Conservation (phyloP, 305 asterid species). For the Fraxinus angustifolia region DNA sequence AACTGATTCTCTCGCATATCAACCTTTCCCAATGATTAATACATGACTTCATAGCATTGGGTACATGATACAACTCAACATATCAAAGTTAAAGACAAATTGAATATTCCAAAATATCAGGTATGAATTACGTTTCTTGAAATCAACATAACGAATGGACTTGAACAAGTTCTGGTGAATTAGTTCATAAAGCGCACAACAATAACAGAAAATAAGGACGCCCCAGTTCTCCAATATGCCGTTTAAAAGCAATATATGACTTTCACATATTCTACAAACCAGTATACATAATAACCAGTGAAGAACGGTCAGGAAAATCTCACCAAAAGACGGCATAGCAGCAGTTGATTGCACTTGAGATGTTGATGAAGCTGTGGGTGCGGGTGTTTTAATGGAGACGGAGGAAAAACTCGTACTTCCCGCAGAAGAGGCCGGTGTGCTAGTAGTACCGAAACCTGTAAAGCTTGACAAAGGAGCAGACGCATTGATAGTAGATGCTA, state of each 20-base stretch:
- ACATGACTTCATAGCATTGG: background rate
- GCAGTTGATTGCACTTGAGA: conserved; percentile 35
- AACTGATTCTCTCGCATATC: background rate
- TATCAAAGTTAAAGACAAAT: background rate
- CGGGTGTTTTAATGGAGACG: conserved; percentile 24
- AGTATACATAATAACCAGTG: background rate
- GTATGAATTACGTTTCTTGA: background rate
- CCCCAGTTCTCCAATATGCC: no score
- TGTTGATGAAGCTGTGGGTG: conserved; percentile 25
- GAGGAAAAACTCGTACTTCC: conserved; percentile 35
- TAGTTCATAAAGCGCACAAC: background rate
- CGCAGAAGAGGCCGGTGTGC: conserved; percentile 33
- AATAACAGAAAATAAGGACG: background rate
- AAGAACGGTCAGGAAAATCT: background rate
- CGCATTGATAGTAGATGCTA: conserved; percentile 2
- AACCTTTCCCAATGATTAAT: background rate
- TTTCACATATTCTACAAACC: conserved; percentile 4
- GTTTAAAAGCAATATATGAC: background rate
- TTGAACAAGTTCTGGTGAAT: background rate
- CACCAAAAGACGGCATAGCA: conserved; percentile 40
- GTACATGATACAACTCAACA: background rate
- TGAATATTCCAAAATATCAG: background rate
- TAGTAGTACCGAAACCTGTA: conserved; percentile 33
- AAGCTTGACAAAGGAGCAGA: conserved; percentile 29
- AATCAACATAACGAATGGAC: background rate